Conservation (phyloP, 1,139 yeast genomes). For the Pneumocystis murina region DNA sequence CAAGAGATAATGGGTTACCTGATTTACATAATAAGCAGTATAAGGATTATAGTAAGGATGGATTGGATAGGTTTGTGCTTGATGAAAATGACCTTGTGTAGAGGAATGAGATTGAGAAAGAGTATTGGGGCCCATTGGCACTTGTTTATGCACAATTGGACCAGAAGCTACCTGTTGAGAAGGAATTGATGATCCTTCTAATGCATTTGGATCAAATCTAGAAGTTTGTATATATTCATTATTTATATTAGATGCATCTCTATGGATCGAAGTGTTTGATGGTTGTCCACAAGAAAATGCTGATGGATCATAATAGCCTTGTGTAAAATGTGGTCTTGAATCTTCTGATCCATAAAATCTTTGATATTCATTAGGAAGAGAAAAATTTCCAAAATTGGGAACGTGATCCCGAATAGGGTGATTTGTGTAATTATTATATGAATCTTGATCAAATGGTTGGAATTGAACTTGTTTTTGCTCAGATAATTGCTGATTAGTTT, state of each 20-base stretch:
- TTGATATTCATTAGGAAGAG: not conserved
- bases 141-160: not conserved
- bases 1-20: not conserved
- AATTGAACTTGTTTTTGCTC: not conserved
- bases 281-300: not conserved
- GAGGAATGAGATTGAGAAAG: not conserved
- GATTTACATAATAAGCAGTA: slow-evolving; percentile 2
- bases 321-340: not conserved
- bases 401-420: not conserved
- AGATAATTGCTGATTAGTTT: not conserved
- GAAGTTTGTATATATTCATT: not conserved
- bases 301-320: slow-evolving; percentile 2
- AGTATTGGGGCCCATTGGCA: not conserved
- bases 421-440: not conserved
- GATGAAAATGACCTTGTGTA: not conserved
- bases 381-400: not conserved
- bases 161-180: not conserved
- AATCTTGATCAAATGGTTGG: not conserved
- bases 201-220: not conserved
- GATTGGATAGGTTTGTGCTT: slow-evolving; percentile 1
- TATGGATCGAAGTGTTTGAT: not conserved
- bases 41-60: slow-evolving; percentile 5
- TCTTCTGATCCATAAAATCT: slow-evolving; percentile 1
- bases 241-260: not conserved
- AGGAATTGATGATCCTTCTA: not conserved